phyloP scores from a whole-genome alignment of 2,329 filamentous ascomycete genomes.

The Pseudogymnoascus sp. region DNA sequence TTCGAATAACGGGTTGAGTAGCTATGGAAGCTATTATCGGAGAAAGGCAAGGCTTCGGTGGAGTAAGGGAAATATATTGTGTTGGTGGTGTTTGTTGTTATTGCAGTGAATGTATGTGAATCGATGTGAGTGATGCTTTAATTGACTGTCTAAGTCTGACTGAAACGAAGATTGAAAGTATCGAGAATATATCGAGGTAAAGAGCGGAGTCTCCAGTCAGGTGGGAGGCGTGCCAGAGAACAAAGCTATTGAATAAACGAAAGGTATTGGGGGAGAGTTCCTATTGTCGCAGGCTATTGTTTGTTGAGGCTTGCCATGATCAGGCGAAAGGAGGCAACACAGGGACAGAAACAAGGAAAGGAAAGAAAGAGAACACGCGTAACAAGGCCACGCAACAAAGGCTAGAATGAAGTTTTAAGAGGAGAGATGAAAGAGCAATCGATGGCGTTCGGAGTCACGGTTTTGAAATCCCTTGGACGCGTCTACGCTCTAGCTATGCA shows the following conservation, averaged over 20 bases:
- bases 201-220: not conserved
- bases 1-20: not conserved
- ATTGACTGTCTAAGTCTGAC: constrained; percentile 4
- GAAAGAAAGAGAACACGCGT: constrained; percentile 2
- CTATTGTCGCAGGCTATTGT: constrained; percentile 8
- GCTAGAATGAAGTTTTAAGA: not conserved
- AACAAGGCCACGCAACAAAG: constrained; percentile 6
- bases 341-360: not conserved
- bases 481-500: constrained; percentile 3
- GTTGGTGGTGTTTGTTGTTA: not conserved
- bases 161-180: not conserved
- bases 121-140: constrained; percentile 1
- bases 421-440: constrained; percentile 4
- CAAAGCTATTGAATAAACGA: constrained; percentile 7
- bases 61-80: not conserved
- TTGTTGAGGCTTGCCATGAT: not conserved
- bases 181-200: not conserved
- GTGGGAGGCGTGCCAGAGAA: not conserved
- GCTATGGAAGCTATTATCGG: not conserved
- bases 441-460: not conserved
- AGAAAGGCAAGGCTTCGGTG: not conserved
- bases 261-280: not conserved
- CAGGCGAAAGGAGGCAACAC: not conserved
- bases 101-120: not conserved
- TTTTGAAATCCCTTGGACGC: not conserved